Evolutionary conservation across 768 basidiomycete genomes (phyloP), one percentile per base, ranked within the genome.

Genomic region (Trametes sanguinea): DNA sequence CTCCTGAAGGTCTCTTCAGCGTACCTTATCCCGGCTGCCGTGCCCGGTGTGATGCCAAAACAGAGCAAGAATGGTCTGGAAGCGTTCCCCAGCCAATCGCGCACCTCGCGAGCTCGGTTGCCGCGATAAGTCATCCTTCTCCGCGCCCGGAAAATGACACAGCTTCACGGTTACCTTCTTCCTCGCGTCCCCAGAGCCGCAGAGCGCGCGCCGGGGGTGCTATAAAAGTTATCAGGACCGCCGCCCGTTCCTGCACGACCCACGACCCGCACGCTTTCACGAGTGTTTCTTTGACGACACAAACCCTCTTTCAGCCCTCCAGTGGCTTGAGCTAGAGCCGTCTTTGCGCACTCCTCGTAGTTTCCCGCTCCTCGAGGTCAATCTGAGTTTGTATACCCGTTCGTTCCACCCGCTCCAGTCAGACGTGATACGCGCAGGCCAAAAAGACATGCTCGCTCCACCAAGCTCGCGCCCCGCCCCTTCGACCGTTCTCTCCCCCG

Each of bases 401-500:
- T 47, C 16, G 44, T 33, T 8, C 50, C 29, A 22, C 35, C 29
- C 1, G 9, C 45, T 45, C 8, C 32, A 42, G 46, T 10, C 17
- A 42, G 48, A 29, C 45, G 14, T 33, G 27, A 17, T 43, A 40
- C 37, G 29, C 35, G 30, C 54, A 11, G 13, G 16, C 32, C 35
- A 27, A 35, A 27, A 33, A 55, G 50, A 51, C 51, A 65, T 65
- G 66, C 51, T 65, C 55, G 40, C 63, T 7, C 61, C 63, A 4
- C 63, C 66, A 5, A 57, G 52, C 43, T 32, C 56, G 39, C 51
- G 60, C 22, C 40, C 39, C 6, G 43, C 14, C 27, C 29, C 54
- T 17, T 64, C 57, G 43, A 64, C 60, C 40, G 61, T 54, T 30
- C 68, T 73, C 45, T 73, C 72, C 22, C 72, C 72, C 2, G 62